Evolutionary conservation across 768 basidiomycete genomes (phyloP).

Genomic region (Panaeolus cyanescens): DNA sequence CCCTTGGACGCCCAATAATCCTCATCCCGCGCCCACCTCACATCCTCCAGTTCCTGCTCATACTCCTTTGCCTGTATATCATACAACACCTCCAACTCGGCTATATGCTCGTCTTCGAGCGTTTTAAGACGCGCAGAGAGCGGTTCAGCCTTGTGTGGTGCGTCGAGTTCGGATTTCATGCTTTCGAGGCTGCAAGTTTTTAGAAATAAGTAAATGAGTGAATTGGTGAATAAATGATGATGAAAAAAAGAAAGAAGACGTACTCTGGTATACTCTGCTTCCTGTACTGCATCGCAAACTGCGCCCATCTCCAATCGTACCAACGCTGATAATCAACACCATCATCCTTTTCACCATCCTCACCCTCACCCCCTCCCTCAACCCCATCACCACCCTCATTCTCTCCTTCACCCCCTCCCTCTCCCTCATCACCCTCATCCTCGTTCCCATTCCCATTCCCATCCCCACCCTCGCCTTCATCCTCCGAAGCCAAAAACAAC

Average conservation of each 20-base stretch:
- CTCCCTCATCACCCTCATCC: no score
- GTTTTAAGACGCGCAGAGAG: conserved; percentile 29
- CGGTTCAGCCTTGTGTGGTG: conserved; percentile 25
- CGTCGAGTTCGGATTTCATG: conserved; percentile 34
- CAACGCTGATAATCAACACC: no score
- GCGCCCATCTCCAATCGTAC: conserved; percentile 35
- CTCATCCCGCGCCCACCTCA: conserved; percentile 34
- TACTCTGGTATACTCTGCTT: conserved; percentile 42
- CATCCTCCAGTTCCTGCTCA: conserved; percentile 31
- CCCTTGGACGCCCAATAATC: background rate
- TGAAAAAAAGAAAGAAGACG: conserved; percentile 9
- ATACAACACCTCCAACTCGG: conserved; percentile 41
- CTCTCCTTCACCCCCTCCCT: no score
- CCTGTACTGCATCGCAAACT: conserved; percentile 42
- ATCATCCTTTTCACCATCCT: no score
- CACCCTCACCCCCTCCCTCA: no score
- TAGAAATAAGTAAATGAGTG: background rate
- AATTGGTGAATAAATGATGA: background rate
- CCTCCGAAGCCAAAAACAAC: no score
- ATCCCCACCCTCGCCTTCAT: no score
- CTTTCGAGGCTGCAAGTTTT: conserved; percentile 28
- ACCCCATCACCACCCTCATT: no score
- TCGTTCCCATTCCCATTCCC: no score
- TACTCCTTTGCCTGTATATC: conserved; percentile 36
- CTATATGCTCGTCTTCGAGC: conserved; percentile 28